phyloP scores from a whole-genome alignment of 2,329 filamentous ascomycete species.

The Phyllosticta capitalensis region DNA sequence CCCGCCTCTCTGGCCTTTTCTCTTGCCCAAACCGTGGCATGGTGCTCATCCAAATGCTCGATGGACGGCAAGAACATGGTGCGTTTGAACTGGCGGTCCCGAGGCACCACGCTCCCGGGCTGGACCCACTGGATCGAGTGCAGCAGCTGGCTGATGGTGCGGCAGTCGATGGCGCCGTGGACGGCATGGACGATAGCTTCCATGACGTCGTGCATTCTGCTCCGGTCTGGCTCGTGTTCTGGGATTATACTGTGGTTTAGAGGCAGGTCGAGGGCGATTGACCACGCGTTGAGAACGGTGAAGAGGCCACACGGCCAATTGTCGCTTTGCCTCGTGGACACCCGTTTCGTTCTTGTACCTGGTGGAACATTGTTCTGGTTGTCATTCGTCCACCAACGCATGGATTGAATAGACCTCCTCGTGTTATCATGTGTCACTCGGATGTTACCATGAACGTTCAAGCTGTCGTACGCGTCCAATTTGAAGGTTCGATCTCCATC shows the following conservation, averaged over 20 bases:
- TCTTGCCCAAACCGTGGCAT: not conserved
- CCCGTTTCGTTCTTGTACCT: no score
- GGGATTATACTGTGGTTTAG: no score
- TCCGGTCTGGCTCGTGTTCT: no score
- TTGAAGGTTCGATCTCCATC: no score
- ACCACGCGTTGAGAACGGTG: constrained; percentile 15
- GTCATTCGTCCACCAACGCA: not conserved
- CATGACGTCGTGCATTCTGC: no score
- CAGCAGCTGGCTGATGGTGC: not conserved
- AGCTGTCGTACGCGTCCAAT: no score
- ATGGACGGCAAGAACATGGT: not conserved
- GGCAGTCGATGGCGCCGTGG: not conserved
- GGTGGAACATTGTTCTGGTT: not conserved
- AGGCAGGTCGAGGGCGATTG: constrained; percentile 12
- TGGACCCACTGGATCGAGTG: not conserved
- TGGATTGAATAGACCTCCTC: not conserved
- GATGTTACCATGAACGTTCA: no score
- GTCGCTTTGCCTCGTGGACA: no score
- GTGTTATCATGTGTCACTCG: no score
- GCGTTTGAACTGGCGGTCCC: not conserved
- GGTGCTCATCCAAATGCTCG: not conserved
- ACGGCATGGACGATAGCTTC: not conserved
- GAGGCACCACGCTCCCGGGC: not conserved
- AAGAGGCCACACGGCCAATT: constrained; percentile 14
- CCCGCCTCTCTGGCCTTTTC: no score